These are phyloP conservation scores for Vaucheria bursata DNA, from an alignment of 352 stramenopile genomes.

Conservation along the genomic window DNA sequence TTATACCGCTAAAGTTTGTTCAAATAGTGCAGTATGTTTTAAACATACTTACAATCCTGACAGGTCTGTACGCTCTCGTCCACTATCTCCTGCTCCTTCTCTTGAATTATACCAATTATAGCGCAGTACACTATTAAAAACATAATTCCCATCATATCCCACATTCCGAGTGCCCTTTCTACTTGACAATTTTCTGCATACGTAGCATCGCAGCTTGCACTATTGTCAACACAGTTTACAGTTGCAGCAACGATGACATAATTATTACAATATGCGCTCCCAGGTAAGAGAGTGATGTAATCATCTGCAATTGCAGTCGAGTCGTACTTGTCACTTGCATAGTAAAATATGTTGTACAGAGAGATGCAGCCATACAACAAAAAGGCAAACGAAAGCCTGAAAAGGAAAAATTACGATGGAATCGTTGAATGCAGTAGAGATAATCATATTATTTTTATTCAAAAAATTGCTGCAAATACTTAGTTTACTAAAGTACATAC, in stretches of 20 bases:
- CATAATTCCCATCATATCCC: neutral
- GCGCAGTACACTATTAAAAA: neutral
- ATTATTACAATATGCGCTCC: neutral
- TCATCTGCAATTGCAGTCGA: neutral
- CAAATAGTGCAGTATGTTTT: too few species aligned
- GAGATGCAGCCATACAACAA: neutral
- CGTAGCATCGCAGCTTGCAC: neutral
- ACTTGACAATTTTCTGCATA: neutral
- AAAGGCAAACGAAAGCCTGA: neutral
- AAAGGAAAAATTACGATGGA: too few species aligned
- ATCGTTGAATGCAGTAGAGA: too few species aligned
- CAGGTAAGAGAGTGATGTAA: neutral
- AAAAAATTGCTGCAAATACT: too few species aligned
- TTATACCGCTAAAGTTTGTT: too few species aligned
- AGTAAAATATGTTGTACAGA: neutral
- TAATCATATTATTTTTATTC: too few species aligned
- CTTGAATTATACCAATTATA: neutral
- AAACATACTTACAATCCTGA: too few species aligned
- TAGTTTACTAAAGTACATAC: too few species aligned
- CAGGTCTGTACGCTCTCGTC: constrained; percentile 50
- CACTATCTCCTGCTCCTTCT: neutral
- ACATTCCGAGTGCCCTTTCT: neutral
- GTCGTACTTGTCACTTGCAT: neutral
- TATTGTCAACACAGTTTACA: neutral
- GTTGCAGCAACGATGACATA: neutral